phyloP scores from a whole-genome alignment of 1,139 yeast species.

The Taphrina confusa region DNA sequence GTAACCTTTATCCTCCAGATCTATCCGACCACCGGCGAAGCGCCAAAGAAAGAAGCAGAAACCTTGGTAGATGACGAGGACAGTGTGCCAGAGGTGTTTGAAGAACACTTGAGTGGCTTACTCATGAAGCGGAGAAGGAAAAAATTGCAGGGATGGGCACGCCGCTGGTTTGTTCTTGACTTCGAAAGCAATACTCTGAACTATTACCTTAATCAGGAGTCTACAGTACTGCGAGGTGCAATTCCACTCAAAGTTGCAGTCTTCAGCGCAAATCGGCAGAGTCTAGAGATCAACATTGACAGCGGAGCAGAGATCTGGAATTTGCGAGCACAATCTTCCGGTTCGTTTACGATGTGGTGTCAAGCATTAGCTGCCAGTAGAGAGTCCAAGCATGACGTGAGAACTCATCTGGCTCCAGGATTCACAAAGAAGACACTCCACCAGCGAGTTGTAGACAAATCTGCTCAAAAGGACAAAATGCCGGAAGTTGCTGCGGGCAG shows the following conservation, averaged over 20 bases:
- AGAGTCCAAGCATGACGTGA: conserved; percentile 17
- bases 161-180: conserved; percentile 80
- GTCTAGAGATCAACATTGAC: conserved; percentile 74
- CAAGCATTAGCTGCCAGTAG: conserved; percentile 59
- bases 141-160: conserved; percentile 82
- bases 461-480: neutral
- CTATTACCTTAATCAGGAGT: conserved; percentile 72
- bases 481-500: neutral
- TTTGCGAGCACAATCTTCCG: conserved; percentile 63
- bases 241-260: conserved; percentile 83
- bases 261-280: conserved; percentile 71
- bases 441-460: neutral
- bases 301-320: conserved; percentile 97
- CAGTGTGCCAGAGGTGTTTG: conserved; percentile 12
- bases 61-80: conserved; percentile 30
- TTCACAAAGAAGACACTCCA: neutral
- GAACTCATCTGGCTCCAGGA: conserved; percentile 12
- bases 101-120: conserved; percentile 53
- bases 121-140: conserved; percentile 76
- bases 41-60: neutral
- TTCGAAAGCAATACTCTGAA: conserved; percentile 79
- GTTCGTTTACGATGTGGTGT: conserved; percentile 80
- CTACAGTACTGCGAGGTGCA: conserved; percentile 77
- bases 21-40: conserved; percentile 17
- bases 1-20: conserved; percentile 64